phyloP scores from a whole-genome alignment of 2,329 filamentous ascomycete species.

The Pyrenophora tritici-repentis region DNA sequence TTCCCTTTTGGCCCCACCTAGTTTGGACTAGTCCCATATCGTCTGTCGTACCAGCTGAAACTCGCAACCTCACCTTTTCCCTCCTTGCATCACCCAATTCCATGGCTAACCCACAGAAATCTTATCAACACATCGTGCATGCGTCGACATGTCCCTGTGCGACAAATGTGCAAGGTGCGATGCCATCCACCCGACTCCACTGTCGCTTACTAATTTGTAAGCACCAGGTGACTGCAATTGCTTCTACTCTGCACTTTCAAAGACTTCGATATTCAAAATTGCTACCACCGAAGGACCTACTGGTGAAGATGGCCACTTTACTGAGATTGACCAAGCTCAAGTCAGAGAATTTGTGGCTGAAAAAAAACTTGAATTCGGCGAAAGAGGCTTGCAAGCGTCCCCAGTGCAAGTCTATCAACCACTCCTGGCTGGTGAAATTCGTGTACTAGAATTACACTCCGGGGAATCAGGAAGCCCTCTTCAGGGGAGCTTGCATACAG shows the following conservation, averaged over 20 bases:
- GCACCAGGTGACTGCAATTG: conserved; percentile 16
- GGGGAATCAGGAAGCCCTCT: conserved; percentile 12
- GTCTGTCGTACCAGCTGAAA: conserved; percentile 6
- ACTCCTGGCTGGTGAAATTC: conserved; percentile 22
- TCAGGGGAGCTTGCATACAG: conserved; percentile 20
- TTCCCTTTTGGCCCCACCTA: conserved; percentile 10
- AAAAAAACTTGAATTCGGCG: not conserved
- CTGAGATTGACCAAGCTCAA: conserved; percentile 12
- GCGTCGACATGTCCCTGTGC: conserved; percentile 11
- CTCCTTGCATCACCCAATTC: not conserved
- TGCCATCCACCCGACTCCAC: not conserved
- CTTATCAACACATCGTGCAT: conserved; percentile 16
- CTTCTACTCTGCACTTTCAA: conserved; percentile 16
- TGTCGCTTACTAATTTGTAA: not conserved
- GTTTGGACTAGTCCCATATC: conserved; percentile 2
- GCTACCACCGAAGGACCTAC: conserved; percentile 11
- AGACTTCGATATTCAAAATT: conserved; percentile 14
- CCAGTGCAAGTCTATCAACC: conserved; percentile 9
- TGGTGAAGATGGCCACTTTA: conserved; percentile 4
- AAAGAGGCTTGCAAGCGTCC: not conserved
- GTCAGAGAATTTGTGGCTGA: conserved; percentile 9
- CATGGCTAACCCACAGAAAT: conserved; percentile 9
- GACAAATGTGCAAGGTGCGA: conserved; percentile 12
- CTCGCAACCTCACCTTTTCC: not conserved
- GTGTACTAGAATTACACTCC: conserved; percentile 26